A percentile compares a stretch with the other conserved stretches of the same genome.
Conservation (phyloP, 768 basidiomycete species). For the Agrocybe pediades region DNA sequence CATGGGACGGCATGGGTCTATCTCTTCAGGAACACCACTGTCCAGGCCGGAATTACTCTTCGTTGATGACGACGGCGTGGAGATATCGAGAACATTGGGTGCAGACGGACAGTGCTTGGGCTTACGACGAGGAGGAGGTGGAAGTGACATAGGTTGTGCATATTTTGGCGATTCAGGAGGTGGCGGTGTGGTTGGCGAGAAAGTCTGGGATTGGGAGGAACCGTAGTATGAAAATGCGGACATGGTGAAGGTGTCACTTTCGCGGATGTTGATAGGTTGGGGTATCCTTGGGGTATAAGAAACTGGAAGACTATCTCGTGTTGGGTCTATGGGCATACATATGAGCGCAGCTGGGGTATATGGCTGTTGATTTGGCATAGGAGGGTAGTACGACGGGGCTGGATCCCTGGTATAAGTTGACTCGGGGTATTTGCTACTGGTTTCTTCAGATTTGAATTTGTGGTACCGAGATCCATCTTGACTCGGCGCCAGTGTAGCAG, state of each 20-base stretch:
- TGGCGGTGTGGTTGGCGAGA: not conserved
- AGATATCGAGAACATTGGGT: no score
- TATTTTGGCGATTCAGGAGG: not conserved
- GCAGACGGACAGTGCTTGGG: slow-evolving; percentile 1
- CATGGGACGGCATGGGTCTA: not conserved
- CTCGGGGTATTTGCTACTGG: slow-evolving; percentile 6
- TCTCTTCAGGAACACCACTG: not conserved
- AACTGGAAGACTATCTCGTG: not conserved
- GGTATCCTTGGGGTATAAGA: not conserved
- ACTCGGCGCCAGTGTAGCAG: slow-evolving; percentile 8
- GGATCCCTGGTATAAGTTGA: slow-evolving; percentile 3
- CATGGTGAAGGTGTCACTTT: slow-evolving; percentile 13
- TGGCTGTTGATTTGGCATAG: not conserved
- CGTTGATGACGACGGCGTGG: no score
- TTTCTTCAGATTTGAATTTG: slow-evolving; percentile 9
- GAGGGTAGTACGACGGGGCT: slow-evolving; percentile 9
- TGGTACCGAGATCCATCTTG: not conserved
- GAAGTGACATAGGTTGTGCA: not conserved
- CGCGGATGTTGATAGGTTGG: slow-evolving; percentile 4
- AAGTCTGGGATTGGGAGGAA: not conserved
- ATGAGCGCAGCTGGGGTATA: not conserved
- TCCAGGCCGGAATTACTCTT: no score
- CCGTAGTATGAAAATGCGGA: slow-evolving; percentile 17
- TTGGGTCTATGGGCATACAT: slow-evolving; percentile 12
- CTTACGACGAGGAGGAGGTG: slow-evolving; percentile 2